A percentile compares a stretch with the other conserved stretches of the same genome.
phyloP scores from a whole-genome alignment of 2,329 filamentous ascomycete species.

The Hypoxylon rubiginosum region DNA sequence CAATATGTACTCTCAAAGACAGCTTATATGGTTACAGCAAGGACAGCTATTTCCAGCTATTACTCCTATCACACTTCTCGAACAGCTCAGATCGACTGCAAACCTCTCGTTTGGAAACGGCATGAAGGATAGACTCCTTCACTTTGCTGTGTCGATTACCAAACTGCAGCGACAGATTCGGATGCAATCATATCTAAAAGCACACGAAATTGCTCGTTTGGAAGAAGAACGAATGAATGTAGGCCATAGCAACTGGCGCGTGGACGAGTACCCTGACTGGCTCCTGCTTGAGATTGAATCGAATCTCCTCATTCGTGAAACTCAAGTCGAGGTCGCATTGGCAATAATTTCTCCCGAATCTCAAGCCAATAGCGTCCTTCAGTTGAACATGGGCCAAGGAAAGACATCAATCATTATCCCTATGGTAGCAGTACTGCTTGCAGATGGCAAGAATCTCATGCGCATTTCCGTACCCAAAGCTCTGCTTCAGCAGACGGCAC shows the following conservation, averaged over 20 bases:
- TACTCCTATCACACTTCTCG: slow-evolving; percentile 59
- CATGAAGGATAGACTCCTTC: slow-evolving; percentile 58
- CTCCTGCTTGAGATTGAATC: slow-evolving; percentile 76
- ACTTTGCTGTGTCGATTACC: slow-evolving; percentile 60
- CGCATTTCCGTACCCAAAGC: slow-evolving; percentile 70
- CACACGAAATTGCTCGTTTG: slow-evolving; percentile 47
- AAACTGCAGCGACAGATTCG: slow-evolving; percentile 61
- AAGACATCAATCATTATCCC: slow-evolving; percentile 71
- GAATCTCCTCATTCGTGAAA: slow-evolving; percentile 71
- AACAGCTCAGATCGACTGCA: slow-evolving; percentile 59
- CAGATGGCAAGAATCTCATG: slow-evolving; percentile 61
- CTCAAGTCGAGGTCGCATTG: slow-evolving; percentile 72
- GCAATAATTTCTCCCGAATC: slow-evolving; percentile 70
- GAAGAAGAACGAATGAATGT: slow-evolving; percentile 60
- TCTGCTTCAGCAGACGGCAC: slow-evolving; percentile 68
- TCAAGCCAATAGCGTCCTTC: slow-evolving; percentile 69
- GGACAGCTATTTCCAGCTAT: slow-evolving; percentile 62
- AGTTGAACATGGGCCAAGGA: slow-evolving; percentile 76
- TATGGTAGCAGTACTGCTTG: slow-evolving; percentile 62
- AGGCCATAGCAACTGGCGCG: slow-evolving; percentile 71
- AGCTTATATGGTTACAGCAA: slow-evolving; percentile 57
- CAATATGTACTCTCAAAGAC: slow-evolving; percentile 24
- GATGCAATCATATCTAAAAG: slow-evolving; percentile 53
- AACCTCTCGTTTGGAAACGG: slow-evolving; percentile 49
- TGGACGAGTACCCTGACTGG: slow-evolving; percentile 70